Evolutionary conservation across 345 rosid species (phyloP), one percentile per base, ranked within the genome.

Genomic region (Syzygium grande): DNA sequence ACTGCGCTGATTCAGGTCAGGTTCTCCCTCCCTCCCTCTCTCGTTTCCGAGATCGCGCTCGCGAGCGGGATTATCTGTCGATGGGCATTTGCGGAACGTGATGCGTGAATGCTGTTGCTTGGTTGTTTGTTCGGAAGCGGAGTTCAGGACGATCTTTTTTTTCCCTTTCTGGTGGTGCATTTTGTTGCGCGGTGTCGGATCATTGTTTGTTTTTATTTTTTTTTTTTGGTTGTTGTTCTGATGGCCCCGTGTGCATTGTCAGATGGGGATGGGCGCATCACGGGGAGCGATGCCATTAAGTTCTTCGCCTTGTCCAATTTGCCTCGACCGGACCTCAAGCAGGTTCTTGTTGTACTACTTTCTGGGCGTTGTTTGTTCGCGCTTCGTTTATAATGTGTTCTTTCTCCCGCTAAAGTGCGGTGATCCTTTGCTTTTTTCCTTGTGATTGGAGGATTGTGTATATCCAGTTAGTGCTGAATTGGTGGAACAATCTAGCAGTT

Each of bases 261-360:
- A 97, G 99, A 97, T 87, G 92, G 94, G 7, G 99, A 97, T 90
- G 98, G 98, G 11, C 94, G 99, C 87, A 94, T 97, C 49, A 97
- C 99, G 25, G 99, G 99, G 13, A 92, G 78, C 87, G 99, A 97
- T 84, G 99, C 99, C 56, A 95, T 91, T 34, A 95, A 95, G 87
- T 96, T 97, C 92, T 95, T 97, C 79, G 89, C 93, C 49, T 90
- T 96, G 96, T 95, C 99, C 6, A 95, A 93, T 91, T 89, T 97
- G 88, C 89, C 98, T 22, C 96, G 99, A 2, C 94, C 91, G 19
- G 96, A 95, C 91, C 98, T 97, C 84, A 96, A 97, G 94, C 97
- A 92, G 98, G 99, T 96, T 77, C 13, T 11, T 51, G 46, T 43
- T 49, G 5, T 29, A 13, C 61, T 52, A 49, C 84, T 6, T 87